A percentile compares a stretch with the other conserved stretches of the same genome.
Conservation (phyloP, 352 stramenopile genomes). For the Globisporangium polare region DNA sequence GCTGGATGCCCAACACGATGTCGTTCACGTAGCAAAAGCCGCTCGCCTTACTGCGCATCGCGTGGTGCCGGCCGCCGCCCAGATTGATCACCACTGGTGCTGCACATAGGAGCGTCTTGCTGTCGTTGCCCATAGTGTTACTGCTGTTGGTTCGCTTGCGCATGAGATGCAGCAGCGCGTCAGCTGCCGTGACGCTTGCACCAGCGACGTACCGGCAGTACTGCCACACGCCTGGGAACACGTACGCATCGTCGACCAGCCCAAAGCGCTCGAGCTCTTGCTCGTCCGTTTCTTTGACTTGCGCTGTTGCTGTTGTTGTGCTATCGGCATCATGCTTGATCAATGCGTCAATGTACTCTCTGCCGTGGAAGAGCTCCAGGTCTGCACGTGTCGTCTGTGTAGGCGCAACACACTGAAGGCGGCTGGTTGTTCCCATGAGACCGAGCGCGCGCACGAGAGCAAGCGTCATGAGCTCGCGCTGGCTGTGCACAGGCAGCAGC, state of each 20-base stretch:
- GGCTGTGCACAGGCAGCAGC: conserved; percentile 31
- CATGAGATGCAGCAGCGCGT: conserved; percentile 39
- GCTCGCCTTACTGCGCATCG: conserved; percentile 46
- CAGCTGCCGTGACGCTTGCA: conserved; percentile 52
- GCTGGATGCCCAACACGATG: conserved; percentile 46
- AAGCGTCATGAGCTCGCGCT: conserved; percentile 42
- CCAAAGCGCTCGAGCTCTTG: conserved; percentile 26
- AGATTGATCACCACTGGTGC: conserved; percentile 40
- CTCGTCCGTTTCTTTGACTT: background rate
- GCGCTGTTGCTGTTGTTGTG: background rate
- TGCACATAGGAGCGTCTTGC: background rate
- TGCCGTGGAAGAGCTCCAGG: conserved; percentile 34
- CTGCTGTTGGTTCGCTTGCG: background rate
- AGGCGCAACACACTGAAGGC: conserved; percentile 33
- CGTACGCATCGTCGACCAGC: conserved; percentile 65
- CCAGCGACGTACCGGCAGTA: conserved; percentile 59
- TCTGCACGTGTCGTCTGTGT: conserved; percentile 23
- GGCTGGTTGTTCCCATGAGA: conserved; percentile 11
- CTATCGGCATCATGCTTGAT: background rate
- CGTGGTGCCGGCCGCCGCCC: conserved; percentile 60
- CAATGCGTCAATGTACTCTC: conserved; percentile 33
- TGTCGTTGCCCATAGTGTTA: background rate
- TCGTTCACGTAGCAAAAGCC: conserved; percentile 80
- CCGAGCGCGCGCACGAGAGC: conserved; percentile 27
- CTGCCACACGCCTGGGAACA: conserved; percentile 45